Base-by-base conservation (phyloP, 192 early-diverging fungal species). In the Coemansia sp. region DNA sequence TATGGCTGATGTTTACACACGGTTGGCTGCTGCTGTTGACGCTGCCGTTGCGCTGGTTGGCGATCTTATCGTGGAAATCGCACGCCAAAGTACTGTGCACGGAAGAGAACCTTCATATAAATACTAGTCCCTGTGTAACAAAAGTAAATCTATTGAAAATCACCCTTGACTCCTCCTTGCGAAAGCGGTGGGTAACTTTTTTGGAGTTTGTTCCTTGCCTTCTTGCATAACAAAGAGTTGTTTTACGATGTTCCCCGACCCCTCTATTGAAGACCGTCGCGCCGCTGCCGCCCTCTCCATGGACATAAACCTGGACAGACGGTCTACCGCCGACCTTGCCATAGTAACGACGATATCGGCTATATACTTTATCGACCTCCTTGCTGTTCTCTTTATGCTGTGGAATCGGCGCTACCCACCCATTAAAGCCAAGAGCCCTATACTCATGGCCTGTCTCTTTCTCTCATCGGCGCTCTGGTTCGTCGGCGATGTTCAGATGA, bases 401-500 rank as follows among this genome's bases (percentile, higher is more conserved):
- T 69, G 58, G 60, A 79, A 83, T 56, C 70, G 76, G 38, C 70
- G 63, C 50, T 83, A 79, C 62, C 67, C 82, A 45, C 82, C 82
- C 33, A 65, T 83, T 21, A 83, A 83, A 45, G 75, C 82, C 50
- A 83, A 83, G 46, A 76, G 76, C 43, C 77, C 71, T 5, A 56
- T 73, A 3, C 63, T 83, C n/a, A 83, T 83, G 82, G 63, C 63
- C 21, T 46, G 48, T 5, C 65, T 63, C 33, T 21, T 79, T 33
- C 38, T 73, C 0, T 37, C 66, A 0, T 62, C 72, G 55, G 69
- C 73, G n/a, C 58, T 83, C 9, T 83, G 73, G 73, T 83, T 75
- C 43, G 58, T 79, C 20, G 76, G 82, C 65, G 76, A 83, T 59
- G 59, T 81, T 6, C 73, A 75, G 4, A 73, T 81, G n/a, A 81